Evolutionary conservation across 176 grass and related monocot species (phyloP).

Genomic region (Aegilops umbellulata): DNA sequence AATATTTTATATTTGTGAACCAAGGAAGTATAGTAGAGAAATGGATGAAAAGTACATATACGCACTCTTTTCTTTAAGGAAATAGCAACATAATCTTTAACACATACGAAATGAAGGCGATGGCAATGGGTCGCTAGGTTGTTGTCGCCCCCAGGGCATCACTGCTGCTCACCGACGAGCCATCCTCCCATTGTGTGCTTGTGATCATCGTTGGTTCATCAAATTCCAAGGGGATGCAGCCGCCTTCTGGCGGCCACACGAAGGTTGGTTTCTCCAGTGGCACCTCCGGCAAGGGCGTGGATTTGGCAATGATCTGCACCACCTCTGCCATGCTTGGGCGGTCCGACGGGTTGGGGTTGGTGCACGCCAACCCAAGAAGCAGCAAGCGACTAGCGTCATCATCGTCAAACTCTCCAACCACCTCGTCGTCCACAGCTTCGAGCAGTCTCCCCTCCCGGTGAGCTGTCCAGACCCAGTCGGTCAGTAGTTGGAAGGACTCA

Average conservation of each 20-base stretch:
- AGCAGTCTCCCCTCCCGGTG: background rate
- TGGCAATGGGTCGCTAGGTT: too few species aligned
- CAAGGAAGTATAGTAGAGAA: too few species aligned
- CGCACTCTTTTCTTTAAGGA: too few species aligned
- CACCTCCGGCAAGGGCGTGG: background rate
- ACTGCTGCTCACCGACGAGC: too few species aligned
- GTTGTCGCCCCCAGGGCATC: too few species aligned
- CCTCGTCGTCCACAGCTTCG: background rate
- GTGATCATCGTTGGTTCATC: too few species aligned
- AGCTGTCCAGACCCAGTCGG: conserved; percentile 9
- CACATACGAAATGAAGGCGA: too few species aligned
- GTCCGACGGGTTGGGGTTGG: background rate
- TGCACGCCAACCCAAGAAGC: conserved; percentile 1
- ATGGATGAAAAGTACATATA: too few species aligned
- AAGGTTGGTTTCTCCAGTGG: background rate
- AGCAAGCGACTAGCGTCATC: background rate
- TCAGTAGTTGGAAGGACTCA: background rate
- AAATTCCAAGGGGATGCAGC: too few species aligned
- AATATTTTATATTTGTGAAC: too few species aligned
- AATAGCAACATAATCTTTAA: too few species aligned
- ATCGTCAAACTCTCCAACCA: background rate
- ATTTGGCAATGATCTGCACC: background rate
- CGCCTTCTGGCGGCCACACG: background rate
- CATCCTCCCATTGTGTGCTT: too few species aligned
- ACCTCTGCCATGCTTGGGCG: conserved; percentile 11